A percentile compares a stretch with the other conserved stretches of the same genome.
Conservation (phyloP, 2,329 filamentous ascomycete species). For the Hansfordia pulvinata region DNA sequence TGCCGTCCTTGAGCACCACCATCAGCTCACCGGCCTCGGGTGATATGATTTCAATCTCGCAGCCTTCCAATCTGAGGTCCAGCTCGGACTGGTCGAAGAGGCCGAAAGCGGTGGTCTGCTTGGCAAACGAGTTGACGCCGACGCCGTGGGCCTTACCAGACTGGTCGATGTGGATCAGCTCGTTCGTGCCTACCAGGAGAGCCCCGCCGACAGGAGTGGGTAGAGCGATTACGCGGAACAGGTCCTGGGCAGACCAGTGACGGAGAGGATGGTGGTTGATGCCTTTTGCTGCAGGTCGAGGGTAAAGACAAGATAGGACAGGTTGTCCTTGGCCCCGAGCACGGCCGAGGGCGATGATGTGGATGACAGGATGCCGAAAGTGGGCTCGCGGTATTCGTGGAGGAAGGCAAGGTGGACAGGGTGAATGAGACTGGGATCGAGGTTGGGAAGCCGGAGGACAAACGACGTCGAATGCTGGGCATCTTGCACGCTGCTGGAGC, state of each 20-base stretch:
- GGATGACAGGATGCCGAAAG: slow-evolving; percentile 86
- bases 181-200: slow-evolving; percentile 74
- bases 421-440: slow-evolving; percentile 78
- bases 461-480: slow-evolving; percentile 85
- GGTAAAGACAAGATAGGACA: slow-evolving; percentile 90
- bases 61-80: slow-evolving; percentile 67
- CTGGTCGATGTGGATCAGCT: slow-evolving; percentile 91
- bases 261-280: slow-evolving; percentile 83
- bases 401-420: slow-evolving; percentile 87
- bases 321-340: slow-evolving; percentile 70
- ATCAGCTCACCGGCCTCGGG: slow-evolving; percentile 70
- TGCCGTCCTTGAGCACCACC: slow-evolving; percentile 65
- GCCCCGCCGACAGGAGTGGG: slow-evolving; percentile 81
- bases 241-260: slow-evolving; percentile 77
- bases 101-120: slow-evolving; percentile 67
- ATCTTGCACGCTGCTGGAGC: slow-evolving; percentile 35
- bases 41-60: slow-evolving; percentile 62
- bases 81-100: slow-evolving; percentile 79
- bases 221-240: slow-evolving; percentile 70
- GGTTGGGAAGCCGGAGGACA: slow-evolving; percentile 75
- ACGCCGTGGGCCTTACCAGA: slow-evolving; percentile 87
- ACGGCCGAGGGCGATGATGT: slow-evolving; percentile 59
- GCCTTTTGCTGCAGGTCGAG: slow-evolving; percentile 86
- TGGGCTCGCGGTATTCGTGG: slow-evolving; percentile 94
- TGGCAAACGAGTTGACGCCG: slow-evolving; percentile 83